phyloP scores from a whole-genome alignment of 83 land plant genomes.

The Larix sibirica region DNA sequence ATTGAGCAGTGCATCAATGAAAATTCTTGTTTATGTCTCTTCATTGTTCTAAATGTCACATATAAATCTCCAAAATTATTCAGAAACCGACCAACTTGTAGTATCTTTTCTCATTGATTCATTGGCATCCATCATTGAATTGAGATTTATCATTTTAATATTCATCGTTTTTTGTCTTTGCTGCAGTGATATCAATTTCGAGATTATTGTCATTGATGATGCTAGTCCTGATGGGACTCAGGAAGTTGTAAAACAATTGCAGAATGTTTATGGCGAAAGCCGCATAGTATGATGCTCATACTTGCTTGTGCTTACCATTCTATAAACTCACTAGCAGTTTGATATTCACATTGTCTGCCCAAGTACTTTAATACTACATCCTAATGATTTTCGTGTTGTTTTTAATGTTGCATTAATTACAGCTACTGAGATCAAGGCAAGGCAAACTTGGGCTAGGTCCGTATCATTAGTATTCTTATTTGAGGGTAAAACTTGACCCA shows the following conservation, averaged over 20 bases:
- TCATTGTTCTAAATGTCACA: background rate
- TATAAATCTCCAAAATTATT: background rate
- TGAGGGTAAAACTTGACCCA: background rate
- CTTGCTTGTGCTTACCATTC: background rate
- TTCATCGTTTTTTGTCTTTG: background rate
- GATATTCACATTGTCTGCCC: background rate
- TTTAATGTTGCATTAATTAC: constrained; percentile 21
- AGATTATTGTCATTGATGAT: constrained; percentile 88
- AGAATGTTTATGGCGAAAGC: constrained; percentile 84
- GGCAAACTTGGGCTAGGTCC: constrained; percentile 96
- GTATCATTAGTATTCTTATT: constrained; percentile 12
- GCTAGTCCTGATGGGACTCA: constrained; percentile 99
- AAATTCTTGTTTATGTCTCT: background rate
- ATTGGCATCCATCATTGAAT: background rate
- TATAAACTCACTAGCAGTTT: background rate
- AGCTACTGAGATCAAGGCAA: constrained; percentile 85
- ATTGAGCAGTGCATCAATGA: background rate
- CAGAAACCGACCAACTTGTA: background rate
- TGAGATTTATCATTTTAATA: constrained; percentile 1
- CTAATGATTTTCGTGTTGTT: background rate
- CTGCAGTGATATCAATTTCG: constrained; percentile 77
- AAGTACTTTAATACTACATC: background rate
- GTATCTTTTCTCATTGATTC: background rate
- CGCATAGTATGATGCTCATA: constrained; percentile 59
- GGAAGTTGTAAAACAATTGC: constrained; percentile 83